Evolutionary conservation across 2,329 filamentous ascomycete genomes (phyloP), one percentile per base, ranked within the genome.

Genomic region (Microcera coccophila): DNA sequence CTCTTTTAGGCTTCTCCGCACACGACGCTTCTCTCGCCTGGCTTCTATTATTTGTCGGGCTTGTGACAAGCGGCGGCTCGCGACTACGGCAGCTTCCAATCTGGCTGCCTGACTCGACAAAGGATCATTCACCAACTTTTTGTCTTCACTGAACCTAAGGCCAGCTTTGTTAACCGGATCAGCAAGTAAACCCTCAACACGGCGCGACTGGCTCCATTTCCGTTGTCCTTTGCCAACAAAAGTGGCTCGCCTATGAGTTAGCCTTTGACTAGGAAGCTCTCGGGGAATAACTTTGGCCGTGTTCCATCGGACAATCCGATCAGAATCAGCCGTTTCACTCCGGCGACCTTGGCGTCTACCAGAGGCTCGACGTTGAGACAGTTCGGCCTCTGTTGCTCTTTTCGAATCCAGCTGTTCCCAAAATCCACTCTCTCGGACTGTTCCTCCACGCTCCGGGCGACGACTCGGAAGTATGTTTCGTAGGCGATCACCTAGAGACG

Each of bases 391-490:
- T 4, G 17, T 36, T 7, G 14, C 28, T 8, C 48, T 39, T 17
- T 34, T 34, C 8, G 39, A 28, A 10, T 57, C 54, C 40, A 49
- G 28, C 15, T 45, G 39, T 22, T 62, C 58, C 61, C 55, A 62
- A 38, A 56, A 62, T 2, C 61, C 57, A 4, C 54, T 53, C 18
- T 49, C 42, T 29, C 73, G 70, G 32, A 61, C 42, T 1, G 75
- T 78, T 9, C 75, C 70, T 16, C 76, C 74, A 21, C 69, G 68
- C 48, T 79, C 76, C 1, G 72, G 65, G 5, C 69, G 71, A 43
- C 70, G 66, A 47, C 68, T 74, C 0, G 76, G 75, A 9, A 76
- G 60, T 3, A 78, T 62, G 39, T 59, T 72, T 42, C 59, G 69
- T 38, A 77, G 57, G 54, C 73, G 71, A 37, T 60, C 60, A 14